Conservation (phyloP, 2,329 filamentous ascomycete genomes). For the Ceratocystis eucalypticola region DNA sequence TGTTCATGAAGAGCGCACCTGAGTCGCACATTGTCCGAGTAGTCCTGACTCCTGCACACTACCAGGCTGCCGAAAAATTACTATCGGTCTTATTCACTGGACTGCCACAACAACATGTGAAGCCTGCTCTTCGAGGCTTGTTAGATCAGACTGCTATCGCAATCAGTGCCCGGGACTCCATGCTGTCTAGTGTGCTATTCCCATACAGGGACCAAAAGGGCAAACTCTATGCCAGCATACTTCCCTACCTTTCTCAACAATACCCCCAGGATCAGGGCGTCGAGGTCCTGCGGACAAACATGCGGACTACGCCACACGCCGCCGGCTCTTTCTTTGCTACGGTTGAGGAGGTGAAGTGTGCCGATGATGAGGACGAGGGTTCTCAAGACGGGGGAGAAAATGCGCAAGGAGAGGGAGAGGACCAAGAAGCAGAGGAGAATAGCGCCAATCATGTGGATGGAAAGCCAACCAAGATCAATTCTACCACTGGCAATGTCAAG, state of each 20-base stretch:
- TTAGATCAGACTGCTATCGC: constrained; percentile 74
- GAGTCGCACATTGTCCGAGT: constrained; percentile 13
- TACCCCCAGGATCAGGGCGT: constrained; percentile 51
- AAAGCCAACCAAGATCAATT: constrained; percentile 17
- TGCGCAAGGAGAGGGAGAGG: constrained; percentile 27
- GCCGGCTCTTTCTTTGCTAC: constrained; percentile 24
- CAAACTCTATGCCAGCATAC: constrained; percentile 54
- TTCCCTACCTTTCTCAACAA: constrained; percentile 62
- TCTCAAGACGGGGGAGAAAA: constrained; percentile 29
- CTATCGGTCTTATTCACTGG: constrained; percentile 48
- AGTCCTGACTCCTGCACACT: constrained; percentile 34
- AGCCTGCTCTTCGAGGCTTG: constrained; percentile 57
- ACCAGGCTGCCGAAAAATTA: constrained; percentile 44
- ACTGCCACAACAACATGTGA: constrained; percentile 52
- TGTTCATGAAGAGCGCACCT: constrained; percentile 42
- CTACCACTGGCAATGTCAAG: constrained; percentile 1
- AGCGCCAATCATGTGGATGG: background rate
- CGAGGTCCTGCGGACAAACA: constrained; percentile 54
- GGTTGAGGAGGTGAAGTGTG: constrained; percentile 12
- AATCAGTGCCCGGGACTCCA: constrained; percentile 51
- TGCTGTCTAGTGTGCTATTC: constrained; percentile 72
- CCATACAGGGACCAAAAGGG: constrained; percentile 53
- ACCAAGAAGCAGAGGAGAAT: background rate
- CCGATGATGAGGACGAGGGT: constrained; percentile 20
- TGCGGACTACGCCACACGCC: constrained; percentile 31